These are phyloP conservation scores for Colletotrichum sublineola DNA, from an alignment of 2,329 filamentous ascomycete genomes.

Conservation along the genomic window DNA sequence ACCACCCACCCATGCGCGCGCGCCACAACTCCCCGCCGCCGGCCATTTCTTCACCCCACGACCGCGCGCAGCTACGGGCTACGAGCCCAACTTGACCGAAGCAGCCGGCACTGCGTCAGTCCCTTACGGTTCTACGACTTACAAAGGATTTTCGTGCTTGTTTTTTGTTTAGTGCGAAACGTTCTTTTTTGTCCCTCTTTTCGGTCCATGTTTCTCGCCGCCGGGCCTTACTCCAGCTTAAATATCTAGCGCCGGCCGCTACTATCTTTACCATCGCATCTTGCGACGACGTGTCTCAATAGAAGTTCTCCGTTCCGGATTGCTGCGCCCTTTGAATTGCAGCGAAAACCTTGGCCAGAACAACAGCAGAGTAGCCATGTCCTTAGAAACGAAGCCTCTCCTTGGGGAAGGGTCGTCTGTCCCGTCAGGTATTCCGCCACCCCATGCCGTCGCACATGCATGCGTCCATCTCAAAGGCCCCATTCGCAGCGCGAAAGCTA, in stretches of 20 bases:
- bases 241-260: not conserved
- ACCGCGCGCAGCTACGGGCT: constrained; percentile 8
- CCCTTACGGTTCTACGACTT: not conserved
- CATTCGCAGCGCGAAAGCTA: not conserved
- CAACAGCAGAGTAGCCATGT: not conserved
- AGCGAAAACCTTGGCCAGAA: not conserved
- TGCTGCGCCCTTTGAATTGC: not conserved
- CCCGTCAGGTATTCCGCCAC: constrained; percentile 13
- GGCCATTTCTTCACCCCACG: not conserved
- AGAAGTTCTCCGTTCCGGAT: not conserved
- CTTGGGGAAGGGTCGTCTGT: not conserved
- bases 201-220: not conserved
- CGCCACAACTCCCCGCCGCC: not conserved
- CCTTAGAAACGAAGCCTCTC: constrained; percentile 13
- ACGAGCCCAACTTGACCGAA: not conserved
- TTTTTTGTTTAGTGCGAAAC: not conserved
- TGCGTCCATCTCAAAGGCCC: not conserved
- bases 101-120: not conserved
- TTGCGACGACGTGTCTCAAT: not conserved
- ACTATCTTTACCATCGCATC: not conserved
- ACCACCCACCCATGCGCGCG: not conserved
- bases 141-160: not conserved
- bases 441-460: not conserved
- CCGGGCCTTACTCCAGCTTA: not conserved
- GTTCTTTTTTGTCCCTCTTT: not conserved